Evolutionary conservation across 768 basidiomycete species (phyloP), one percentile per base, ranked within the genome.

Genomic region (Tylopilus subfusipes): DNA sequence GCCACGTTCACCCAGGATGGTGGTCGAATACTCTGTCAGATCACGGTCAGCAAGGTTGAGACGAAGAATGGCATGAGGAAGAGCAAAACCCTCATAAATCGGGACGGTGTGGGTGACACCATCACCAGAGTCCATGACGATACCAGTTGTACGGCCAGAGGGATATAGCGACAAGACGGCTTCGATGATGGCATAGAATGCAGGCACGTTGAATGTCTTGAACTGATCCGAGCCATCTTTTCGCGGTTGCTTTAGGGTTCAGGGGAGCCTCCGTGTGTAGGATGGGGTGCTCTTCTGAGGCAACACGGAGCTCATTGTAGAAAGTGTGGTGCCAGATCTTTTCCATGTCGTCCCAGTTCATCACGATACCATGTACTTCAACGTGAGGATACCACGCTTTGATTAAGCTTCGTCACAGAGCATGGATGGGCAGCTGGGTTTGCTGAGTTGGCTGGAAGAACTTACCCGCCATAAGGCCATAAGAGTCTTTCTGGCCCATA

Each of bases 261-360:
- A n/a, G n/a, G n/a, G n/a, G n/a, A n/a, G n/a, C n/a, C n/a, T n/a
- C n/a, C n/a, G n/a, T n/a, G n/a, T 27, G 77, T 10, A 86, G 72
- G 59, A 87, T 81, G 31, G 85, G 86, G 72, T 86, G 86, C 66
- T 88, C 86, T 68, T 87, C 86, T 12, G 85, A 86, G 5, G 86
- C 86, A 55, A 87, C 85, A 69, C 86, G 85, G 55, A 87, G 79
- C 65, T 87, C 86, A 65, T 88, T 87, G 76, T 86, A 95, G 76
- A 95, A 96, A 27, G 93, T 94, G 79, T 95, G 93, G 73, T 94
- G 92, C n/a, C n/a, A n/a, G n/a, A n/a, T n/a, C n/a, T n/a, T n/a
- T n/a, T n/a, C n/a, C n/a, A n/a, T n/a, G n/a, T n/a, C n/a, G n/a
- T n/a, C n/a, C n/a, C n/a, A n/a, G 84, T 97, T 94, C 73, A 92